These are phyloP conservation scores for Trifolium fragiferum DNA, from an alignment of 306 rosid genomes.

Conservation along the genomic window DNA sequence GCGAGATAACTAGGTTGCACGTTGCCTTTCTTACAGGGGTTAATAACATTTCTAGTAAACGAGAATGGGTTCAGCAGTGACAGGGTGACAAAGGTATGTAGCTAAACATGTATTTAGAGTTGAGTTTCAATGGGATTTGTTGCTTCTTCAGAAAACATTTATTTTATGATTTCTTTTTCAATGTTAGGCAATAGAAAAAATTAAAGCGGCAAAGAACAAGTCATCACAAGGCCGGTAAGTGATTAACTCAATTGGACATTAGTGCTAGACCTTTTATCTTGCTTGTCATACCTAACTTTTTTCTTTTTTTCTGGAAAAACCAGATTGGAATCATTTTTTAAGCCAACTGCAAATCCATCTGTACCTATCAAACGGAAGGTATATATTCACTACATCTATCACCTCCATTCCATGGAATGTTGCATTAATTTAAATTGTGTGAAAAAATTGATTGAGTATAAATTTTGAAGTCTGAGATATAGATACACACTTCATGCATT, in stretches of 20 bases:
- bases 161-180: constrained; percentile 42
- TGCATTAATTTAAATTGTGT: constrained; percentile 22
- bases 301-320: constrained; percentile 36
- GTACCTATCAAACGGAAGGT: constrained; percentile 89
- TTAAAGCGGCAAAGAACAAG: constrained; percentile 94
- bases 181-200: constrained; percentile 87
- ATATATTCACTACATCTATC: constrained; percentile 39
- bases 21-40: constrained; percentile 65
- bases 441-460: constrained; percentile 12
- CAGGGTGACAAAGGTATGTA: constrained; percentile 83
- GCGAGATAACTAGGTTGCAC: constrained; percentile 36
- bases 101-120: constrained; percentile 21
- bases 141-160: constrained; percentile 32
- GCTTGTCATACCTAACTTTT: constrained; percentile 33
- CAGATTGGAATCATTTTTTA: constrained; percentile 93
- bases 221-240: constrained; percentile 90
- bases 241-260: constrained; percentile 30
- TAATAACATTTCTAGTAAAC: constrained; percentile 77
- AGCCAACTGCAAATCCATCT: constrained; percentile 68
- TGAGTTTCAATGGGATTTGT: constrained; percentile 34
- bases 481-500: constrained; percentile 6
- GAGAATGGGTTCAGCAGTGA: constrained; percentile 96
- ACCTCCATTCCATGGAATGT: constrained; percentile 11
- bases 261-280: constrained; percentile 15
- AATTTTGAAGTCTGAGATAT: constrained; percentile 16